Percentiles rank a stretch among this genome's conserved stretches.
Conservation (phyloP, 106 monocot genomes). For the Triglochin maritima region DNA sequence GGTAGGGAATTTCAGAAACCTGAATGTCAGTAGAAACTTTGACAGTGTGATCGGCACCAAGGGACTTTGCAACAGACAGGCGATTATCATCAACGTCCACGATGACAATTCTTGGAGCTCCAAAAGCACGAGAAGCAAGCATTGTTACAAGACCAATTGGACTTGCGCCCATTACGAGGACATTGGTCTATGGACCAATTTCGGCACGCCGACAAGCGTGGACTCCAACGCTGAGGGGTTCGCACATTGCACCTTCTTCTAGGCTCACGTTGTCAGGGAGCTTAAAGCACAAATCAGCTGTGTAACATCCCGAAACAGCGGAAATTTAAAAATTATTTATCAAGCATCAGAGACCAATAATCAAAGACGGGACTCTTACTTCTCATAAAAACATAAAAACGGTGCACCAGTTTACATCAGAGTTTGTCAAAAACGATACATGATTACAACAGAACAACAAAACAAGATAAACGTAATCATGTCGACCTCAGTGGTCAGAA, state of each 20-base stretch:
- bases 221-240: constrained; percentile 91
- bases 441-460: too few species aligned
- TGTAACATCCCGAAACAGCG: constrained; percentile 58
- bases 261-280: constrained; percentile 81
- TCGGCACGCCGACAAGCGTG: constrained; percentile 80
- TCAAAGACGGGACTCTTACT: too few species aligned
- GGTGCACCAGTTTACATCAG: too few species aligned
- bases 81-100: constrained; percentile 74
- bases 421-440: too few species aligned
- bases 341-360: too few species aligned
- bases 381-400: too few species aligned
- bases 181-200: constrained; percentile 68
- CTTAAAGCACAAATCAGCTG: constrained; percentile 87
- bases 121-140: constrained; percentile 87
- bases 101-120: constrained; percentile 62
- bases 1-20: constrained; percentile 8
- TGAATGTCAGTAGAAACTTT: constrained; percentile 55
- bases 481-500: too few species aligned
- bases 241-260: constrained; percentile 99
- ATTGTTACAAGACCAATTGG: constrained; percentile 94
- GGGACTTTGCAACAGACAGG: constrained; percentile 71
- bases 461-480: too few species aligned
- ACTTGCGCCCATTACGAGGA: constrained; percentile 85
- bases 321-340: too few species aligned
- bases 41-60: constrained; percentile 69